Base-by-base conservation (phyloP, 1,284 basidiomycete genomes). In the Anthracocystis panici-leucophaei region DNA sequence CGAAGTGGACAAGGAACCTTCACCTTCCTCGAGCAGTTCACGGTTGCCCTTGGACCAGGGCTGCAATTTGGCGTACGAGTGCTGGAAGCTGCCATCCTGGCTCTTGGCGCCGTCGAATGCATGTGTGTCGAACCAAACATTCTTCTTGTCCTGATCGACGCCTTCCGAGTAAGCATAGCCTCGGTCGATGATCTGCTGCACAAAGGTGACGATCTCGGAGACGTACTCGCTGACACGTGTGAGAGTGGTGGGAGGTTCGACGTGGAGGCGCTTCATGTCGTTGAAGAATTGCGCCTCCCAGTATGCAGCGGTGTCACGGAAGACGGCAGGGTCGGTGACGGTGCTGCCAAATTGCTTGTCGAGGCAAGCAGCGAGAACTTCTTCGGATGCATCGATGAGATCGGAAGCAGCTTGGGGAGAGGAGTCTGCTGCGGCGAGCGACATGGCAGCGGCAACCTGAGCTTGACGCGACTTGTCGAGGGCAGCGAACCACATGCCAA, bases 171-270 rank as follows among this genome's bases (percentile, higher is more conserved):
- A 99, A 5, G 90, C 97, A 82, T 91, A 98, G 0, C 95, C 96
- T 68, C 96, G 95, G 64, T 89, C 87, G 73, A 97, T 88, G 83
- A 99, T 95, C 50, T 89, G 88, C 83, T 95, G 89, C 21, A 98
- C 92, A 84, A 96, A 99, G 1, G 89, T 86, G 57, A 95, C 93
- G 75, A 98, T 94, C 86, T 99, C 95, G 9, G 95, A 93, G 14
- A 99, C 92, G 86, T 95, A 99, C 86, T 99, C 97, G 18, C 94
- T 96, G 16, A 99, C 97, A 42, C 97, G 91, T 3, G 97, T 99
- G 60, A 98, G 87, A 1, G 91, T 94, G 84, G 95, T 94, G 18
- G 97, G 95, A 35, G 91, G 90, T 64, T 92, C 91, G 55, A 99
- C 93, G 70, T 90, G 90, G 29, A 99, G 89, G 16, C 91, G 90